These are phyloP conservation scores for Macrolepiota albuminosa DNA, from an alignment of 768 basidiomycete genomes.

Conservation along the genomic window DNA sequence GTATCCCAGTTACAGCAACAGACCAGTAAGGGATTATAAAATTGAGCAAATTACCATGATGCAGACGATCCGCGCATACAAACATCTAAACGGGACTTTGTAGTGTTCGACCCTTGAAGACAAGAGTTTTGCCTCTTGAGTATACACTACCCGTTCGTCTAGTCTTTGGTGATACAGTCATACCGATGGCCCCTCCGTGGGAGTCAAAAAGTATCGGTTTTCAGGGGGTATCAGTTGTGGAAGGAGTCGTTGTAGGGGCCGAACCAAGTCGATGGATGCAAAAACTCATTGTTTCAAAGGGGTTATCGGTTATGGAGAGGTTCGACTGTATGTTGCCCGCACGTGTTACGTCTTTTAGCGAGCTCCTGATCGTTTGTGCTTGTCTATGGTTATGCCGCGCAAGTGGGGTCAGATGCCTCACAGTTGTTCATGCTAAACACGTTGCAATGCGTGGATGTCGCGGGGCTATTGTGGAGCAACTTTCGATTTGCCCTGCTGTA, in stretches of 20 bases:
- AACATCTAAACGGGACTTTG: background rate
- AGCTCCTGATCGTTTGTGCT: background rate
- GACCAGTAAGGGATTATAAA: background rate
- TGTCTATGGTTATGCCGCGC: background rate
- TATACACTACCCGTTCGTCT: constrained; percentile 61
- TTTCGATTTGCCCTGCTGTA: background rate
- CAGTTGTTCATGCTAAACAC: background rate
- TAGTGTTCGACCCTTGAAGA: too few species aligned
- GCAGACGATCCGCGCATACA: background rate
- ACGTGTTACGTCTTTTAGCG: background rate
- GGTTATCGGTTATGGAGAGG: too few species aligned
- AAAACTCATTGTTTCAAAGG: too few species aligned
- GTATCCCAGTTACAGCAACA: background rate
- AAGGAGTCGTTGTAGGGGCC: too few species aligned
- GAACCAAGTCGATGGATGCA: too few species aligned
- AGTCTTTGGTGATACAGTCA: too few species aligned
- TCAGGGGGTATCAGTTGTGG: too few species aligned
- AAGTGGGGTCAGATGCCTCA: background rate
- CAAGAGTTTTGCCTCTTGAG: background rate
- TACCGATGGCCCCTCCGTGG: too few species aligned
- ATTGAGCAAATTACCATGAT: background rate
- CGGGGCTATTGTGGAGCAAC: background rate
- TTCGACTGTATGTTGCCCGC: background rate
- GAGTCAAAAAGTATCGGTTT: too few species aligned
- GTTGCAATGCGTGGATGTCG: background rate